A percentile compares a stretch with the other conserved stretches of the same genome.
Evolutionary conservation across 495 filamentous ascomycete genomes (phyloP).

Genomic region (Xylaria sp.): DNA sequence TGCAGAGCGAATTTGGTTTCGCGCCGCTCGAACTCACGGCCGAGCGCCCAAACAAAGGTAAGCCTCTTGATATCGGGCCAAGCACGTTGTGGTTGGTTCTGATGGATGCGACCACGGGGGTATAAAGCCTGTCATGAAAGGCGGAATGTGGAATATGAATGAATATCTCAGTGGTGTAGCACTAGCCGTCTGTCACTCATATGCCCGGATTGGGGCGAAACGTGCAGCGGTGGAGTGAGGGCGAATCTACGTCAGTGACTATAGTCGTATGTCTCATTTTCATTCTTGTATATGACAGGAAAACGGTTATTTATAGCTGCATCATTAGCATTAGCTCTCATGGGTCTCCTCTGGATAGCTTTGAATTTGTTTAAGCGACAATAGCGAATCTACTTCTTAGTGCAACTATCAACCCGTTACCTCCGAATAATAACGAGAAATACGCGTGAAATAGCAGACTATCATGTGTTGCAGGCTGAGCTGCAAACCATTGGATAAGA

Average conservation of each 20-base stretch:
- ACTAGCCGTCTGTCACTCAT: neutral
- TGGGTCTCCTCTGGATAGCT: neutral
- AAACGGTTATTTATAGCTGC: neutral
- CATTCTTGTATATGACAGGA: neutral
- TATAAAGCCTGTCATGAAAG: neutral
- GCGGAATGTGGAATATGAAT: neutral
- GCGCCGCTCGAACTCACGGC: conserved; percentile 14
- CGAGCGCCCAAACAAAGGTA: neutral
- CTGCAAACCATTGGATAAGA: neutral
- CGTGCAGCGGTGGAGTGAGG: neutral
- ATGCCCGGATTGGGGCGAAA: neutral
- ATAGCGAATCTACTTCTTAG: neutral
- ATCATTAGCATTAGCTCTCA: neutral
- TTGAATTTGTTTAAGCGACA: neutral
- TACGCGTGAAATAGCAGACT: neutral
- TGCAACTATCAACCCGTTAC: neutral
- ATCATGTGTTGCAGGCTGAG: neutral
- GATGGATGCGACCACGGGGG: neutral
- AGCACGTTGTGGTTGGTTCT: conserved; percentile 27
- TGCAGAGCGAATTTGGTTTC: conserved; percentile 19
- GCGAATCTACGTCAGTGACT: neutral
- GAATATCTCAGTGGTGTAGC: neutral
- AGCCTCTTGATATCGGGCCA: conserved; percentile 11
- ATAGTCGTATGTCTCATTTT: neutral
- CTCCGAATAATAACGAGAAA: neutral